phyloP scores from a whole-genome alignment of 345 rosid genomes.

The Noccaea bulbosa region DNA sequence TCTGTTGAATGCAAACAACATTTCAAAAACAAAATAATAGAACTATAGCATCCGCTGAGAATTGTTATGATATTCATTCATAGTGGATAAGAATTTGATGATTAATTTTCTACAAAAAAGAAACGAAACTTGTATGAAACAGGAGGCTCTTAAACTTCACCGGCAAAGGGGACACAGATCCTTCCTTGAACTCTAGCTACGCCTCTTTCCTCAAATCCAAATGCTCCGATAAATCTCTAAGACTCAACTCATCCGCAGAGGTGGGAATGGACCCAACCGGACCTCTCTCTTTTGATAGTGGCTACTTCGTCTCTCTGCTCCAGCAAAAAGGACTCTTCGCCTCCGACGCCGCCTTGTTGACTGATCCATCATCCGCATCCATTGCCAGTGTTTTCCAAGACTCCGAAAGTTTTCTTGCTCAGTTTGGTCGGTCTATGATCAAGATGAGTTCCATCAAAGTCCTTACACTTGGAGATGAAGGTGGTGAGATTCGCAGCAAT shows the following conservation, averaged over 20 bases:
- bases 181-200: conserved; percentile 48
- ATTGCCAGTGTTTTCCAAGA: conserved; percentile 33
- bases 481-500: conserved; percentile 63
- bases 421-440: conserved; percentile 56
- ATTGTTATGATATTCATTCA: not conserved
- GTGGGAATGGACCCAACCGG: conserved; percentile 62
- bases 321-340: conserved; percentile 50
- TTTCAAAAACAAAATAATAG: not conserved
- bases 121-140: conserved; percentile 6
- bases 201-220: conserved; percentile 47
- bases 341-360: conserved; percentile 66
- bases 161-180: conserved; percentile 62
- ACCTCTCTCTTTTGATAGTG: conserved; percentile 48
- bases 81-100: not conserved
- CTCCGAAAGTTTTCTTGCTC: conserved; percentile 42
- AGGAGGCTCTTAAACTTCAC: conserved; percentile 73
- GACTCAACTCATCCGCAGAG: conserved; percentile 30
- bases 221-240: conserved; percentile 48
- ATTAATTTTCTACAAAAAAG: not conserved
- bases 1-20: not conserved
- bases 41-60: not conserved
- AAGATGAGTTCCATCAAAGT: conserved; percentile 59
- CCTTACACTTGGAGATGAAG: conserved; percentile 41
- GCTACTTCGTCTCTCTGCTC: conserved; percentile 48
- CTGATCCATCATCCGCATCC: conserved; percentile 39